phyloP scores from a whole-genome alignment of 140 eudicot genomes.

The Bidens hawaiensis region DNA sequence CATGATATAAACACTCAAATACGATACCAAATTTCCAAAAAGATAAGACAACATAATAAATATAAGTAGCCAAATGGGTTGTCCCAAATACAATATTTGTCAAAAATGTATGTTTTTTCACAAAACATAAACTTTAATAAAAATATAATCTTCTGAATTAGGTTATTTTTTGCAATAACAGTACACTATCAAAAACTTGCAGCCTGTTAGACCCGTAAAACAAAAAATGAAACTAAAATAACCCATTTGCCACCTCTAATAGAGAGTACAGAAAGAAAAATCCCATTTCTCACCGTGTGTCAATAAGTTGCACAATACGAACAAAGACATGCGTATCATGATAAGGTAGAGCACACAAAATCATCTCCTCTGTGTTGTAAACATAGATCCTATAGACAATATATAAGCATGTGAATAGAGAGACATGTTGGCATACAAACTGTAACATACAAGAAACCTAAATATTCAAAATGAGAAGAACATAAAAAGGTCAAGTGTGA shows the following conservation, averaged over 20 bases:
- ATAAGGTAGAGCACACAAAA: constrained; percentile 80
- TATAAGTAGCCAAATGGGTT: background rate
- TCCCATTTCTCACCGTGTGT: constrained; percentile 51
- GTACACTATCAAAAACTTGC: background rate
- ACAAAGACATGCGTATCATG: constrained; percentile 90
- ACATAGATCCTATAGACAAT: constrained; percentile 57
- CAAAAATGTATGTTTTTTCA: background rate
- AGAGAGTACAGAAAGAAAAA: background rate
- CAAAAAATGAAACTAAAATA: background rate
- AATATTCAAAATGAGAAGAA: background rate
- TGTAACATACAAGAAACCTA: background rate
- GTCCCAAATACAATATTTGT: background rate
- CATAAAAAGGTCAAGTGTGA: background rate
- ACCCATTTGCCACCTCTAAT: background rate
- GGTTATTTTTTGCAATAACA: background rate
- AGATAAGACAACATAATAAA: background rate
- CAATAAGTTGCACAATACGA: constrained; percentile 64
- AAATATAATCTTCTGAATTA: too few relatives aligned
- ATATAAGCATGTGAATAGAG: background rate
- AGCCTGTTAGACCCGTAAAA: background rate
- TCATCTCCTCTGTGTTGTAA: constrained; percentile 76
- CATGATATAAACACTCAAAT: constrained; percentile 3
- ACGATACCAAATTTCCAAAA: background rate
- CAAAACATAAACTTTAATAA: background rate
- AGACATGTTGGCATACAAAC: background rate